Evolutionary conservation across 768 basidiomycete species (phyloP).

Genomic region (Leucogyrophana mollusca): DNA sequence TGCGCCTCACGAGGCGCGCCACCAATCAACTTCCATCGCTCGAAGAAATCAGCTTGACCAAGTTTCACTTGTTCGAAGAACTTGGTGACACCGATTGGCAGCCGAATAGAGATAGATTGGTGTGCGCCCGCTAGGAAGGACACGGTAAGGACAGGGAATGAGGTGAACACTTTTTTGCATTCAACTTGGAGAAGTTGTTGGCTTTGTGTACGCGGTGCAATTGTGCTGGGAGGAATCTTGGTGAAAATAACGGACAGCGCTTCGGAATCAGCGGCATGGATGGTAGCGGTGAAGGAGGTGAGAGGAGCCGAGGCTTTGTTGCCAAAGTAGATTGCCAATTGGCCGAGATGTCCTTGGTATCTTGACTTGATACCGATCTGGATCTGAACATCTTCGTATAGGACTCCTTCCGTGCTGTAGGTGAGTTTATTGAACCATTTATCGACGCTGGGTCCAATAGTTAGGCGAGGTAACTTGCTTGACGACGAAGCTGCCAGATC

Average conservation of each 20-base stretch:
- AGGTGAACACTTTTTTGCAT: conserved; percentile 84
- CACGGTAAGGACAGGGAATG: conserved; percentile 75
- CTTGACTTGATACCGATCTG: conserved; percentile 96
- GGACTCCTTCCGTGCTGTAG: conserved; percentile 78
- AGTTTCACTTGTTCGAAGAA: conserved; percentile 94
- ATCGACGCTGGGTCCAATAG: conserved; percentile 70
- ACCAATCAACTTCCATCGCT: conserved; percentile 97
- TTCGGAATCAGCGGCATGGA: conserved; percentile 70
- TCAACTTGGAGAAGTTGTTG: conserved; percentile 94
- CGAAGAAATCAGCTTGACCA: conserved; percentile 85
- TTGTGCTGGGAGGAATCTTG: conserved; percentile 83
- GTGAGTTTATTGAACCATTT: conserved; percentile 88
- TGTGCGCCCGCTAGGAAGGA: conserved; percentile 93
- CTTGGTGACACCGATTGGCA: conserved; percentile 87
- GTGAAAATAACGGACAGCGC: conserved; percentile 83
- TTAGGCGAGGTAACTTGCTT: conserved; percentile 54
- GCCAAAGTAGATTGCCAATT: conserved; percentile 92
- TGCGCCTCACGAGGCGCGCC: conserved; percentile 94
- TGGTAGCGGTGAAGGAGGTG: conserved; percentile 83
- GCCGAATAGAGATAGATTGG: conserved; percentile 76
- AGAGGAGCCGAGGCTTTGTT: conserved; percentile 92
- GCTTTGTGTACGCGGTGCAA: conserved; percentile 81
- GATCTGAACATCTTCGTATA: conserved; percentile 94
- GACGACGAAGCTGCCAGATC: conserved; percentile 23
- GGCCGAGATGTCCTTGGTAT: conserved; percentile 92